phyloP scores from a whole-genome alignment of 2,329 filamentous ascomycete species.

The Parascedosporium putredinis region DNA sequence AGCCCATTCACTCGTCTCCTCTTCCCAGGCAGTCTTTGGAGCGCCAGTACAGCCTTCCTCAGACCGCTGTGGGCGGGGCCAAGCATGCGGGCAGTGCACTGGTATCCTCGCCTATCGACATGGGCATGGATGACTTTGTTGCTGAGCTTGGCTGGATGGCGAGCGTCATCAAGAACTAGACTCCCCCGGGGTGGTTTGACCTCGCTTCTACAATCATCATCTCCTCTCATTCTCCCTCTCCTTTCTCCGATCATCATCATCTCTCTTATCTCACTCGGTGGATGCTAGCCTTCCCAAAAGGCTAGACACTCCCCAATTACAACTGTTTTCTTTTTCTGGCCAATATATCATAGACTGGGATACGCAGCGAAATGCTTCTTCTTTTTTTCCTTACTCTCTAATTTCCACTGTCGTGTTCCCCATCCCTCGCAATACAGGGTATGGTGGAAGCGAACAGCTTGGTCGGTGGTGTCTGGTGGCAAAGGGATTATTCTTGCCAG shows the following conservation, averaged over 20 bases:
- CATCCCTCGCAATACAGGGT: background rate
- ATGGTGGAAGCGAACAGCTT: background rate
- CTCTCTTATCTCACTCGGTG: background rate
- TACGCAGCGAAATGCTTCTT: slow-evolving; percentile 1
- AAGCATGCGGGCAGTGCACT: background rate
- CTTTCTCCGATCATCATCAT: background rate
- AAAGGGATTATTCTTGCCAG: too few species aligned
- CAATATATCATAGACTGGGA: slow-evolving; percentile 3
- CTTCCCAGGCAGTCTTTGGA: slow-evolving; percentile 10
- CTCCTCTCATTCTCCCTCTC: background rate
- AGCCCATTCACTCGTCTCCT: slow-evolving; percentile 19
- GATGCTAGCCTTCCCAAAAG: too few species aligned
- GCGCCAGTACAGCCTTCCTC: slow-evolving; percentile 37
- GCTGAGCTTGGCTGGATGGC: slow-evolving; percentile 43
- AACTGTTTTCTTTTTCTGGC: too few species aligned
- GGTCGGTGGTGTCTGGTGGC: background rate
- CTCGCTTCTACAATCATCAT: too few species aligned
- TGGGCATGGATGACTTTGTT: slow-evolving; percentile 29
- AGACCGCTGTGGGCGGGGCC: slow-evolving; percentile 14
- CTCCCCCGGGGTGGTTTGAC: slow-evolving; percentile 7
- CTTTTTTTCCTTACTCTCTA: background rate
- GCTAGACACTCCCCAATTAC: too few species aligned
- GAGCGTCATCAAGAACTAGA: slow-evolving; percentile 28
- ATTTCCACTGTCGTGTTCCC: background rate
- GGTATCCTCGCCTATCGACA: slow-evolving; percentile 24